These are phyloP conservation scores for Thamnidium elegans DNA, from an alignment of 192 early-diverging fungal genomes.

Conservation along the genomic window DNA sequence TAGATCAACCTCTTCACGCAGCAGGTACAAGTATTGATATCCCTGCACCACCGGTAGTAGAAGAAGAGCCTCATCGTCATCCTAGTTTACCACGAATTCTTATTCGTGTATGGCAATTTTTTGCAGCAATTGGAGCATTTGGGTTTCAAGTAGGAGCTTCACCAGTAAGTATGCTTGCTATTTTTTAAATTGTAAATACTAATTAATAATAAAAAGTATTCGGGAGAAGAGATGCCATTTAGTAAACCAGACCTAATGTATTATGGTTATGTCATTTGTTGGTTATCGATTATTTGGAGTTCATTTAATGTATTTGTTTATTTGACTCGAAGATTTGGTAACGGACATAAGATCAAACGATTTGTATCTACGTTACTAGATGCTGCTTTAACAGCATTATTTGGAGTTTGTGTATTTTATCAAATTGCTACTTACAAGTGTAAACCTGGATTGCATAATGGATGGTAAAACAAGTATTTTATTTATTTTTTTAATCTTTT, in stretches of 20 bases:
- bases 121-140: conserved; percentile 30
- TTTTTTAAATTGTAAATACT: too few relatives aligned
- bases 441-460: conserved; percentile 14
- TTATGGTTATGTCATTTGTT: conserved; percentile 1
- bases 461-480: conserved; percentile 1
- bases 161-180: conserved; percentile 26
- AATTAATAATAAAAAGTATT: background rate
- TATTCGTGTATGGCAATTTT: conserved; percentile 30
- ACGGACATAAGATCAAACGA: background rate
- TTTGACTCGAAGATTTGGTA: conserved; percentile 14
- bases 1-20: background rate
- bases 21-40: background rate
- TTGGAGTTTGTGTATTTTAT: conserved; percentile 13
- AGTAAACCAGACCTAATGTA: background rate
- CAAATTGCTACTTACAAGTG: conserved; percentile 12
- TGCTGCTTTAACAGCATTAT: background rate
- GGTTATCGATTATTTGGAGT: conserved; percentile 9
- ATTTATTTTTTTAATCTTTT: background rate
- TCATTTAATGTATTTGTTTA: conserved; percentile 16
- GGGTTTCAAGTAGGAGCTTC: conserved; percentile 37
- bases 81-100: conserved; percentile 26
- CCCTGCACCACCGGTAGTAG: background rate
- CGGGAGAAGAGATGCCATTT: conserved; percentile 3
- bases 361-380: background rate
- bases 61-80: background rate